Evolutionary conservation across 2,329 filamentous ascomycete genomes (phyloP), one percentile per base, ranked within the genome.

Genomic region (Sporothrix brunneoviolacea): DNA sequence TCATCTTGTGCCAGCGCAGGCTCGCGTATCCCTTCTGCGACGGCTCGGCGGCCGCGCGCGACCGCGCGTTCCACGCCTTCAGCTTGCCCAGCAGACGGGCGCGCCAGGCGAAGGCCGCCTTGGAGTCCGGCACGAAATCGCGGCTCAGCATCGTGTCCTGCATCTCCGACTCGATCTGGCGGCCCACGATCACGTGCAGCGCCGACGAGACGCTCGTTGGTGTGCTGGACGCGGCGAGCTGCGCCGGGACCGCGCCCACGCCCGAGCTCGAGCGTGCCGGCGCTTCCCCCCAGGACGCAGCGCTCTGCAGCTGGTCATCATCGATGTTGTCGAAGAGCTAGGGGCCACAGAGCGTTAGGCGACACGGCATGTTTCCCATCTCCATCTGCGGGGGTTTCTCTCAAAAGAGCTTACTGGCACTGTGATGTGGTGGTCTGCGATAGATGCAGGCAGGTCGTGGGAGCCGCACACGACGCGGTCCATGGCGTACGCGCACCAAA

Each of bases 401-500:
- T 10, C 24, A 28, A n/a, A 27, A 18, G 24, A 10, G 24, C 55
- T 59, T 18, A 60, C 38, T 16, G 58, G 58, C 2, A 57, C 48
- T 1, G 61, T 62, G 28, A 65, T 62, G 45, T 63, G 60, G n/a
- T 45, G 49, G 45, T 64, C 63, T 0, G 58, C 43, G 1, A 65
- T 52, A 1, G 59, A 63, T 7, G 52, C 52, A 1, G 63, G 61
- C 5, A 64, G 54, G 21, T 61, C 59, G 36, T 60, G 59, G 7
- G 57, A 56, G 19, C 58, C 58, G 50, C 60, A 55, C 33, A 64
- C 58, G 10, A 59, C 54, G 8, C 62, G 57, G 47, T 64, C 62
- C 12, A 65, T 38, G 4, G 52, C 55, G 38, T 65, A 64, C 2
- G 62, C 62, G 12, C 58, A 63, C 62, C 63, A 64, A 52, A 64